These are phyloP conservation scores for Microbotryum lychnidis-dioicae DNA, from an alignment of 1,284 basidiomycete species.

Conservation along the genomic window DNA sequence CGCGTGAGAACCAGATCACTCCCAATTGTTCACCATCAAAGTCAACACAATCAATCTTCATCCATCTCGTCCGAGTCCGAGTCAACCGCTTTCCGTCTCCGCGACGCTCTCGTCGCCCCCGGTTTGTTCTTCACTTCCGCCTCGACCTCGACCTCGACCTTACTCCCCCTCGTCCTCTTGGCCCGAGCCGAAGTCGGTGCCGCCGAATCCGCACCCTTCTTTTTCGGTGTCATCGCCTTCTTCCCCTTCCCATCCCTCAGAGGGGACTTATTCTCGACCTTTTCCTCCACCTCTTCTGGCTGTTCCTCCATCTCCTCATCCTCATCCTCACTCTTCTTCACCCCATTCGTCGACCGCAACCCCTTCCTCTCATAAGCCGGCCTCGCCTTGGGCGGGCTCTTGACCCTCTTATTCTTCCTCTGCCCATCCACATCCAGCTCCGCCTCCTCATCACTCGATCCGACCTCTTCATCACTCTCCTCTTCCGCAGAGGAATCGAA, in stretches of 20 bases:
- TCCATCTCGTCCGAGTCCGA: neutral
- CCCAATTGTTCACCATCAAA: neutral
- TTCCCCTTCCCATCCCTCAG: conserved; percentile 31
- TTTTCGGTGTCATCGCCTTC: conserved; percentile 1
- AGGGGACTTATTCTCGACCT: conserved; percentile 36
- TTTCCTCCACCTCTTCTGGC: conserved; percentile 7
- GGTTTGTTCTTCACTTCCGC: neutral
- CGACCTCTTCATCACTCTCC: conserved; percentile 32
- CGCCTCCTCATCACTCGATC: neutral
- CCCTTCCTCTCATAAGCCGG: neutral
- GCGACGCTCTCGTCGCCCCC: neutral
- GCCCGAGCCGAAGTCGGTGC: neutral
- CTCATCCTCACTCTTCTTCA: neutral
- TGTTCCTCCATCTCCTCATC: neutral
- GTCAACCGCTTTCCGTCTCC: neutral
- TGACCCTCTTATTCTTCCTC: conserved; percentile 4
- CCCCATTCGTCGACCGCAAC: neutral
- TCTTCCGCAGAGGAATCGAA: conserved; percentile 35
- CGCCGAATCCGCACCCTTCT: neutral
- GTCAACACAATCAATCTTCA: neutral
- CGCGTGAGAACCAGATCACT: neutral
- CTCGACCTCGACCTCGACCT: neutral
- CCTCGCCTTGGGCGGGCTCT: neutral
- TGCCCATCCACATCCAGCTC: neutral
- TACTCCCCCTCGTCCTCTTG: neutral